These are phyloP conservation scores for Macroventuria anomochaeta DNA, from an alignment of 2,329 filamentous ascomycete genomes.

Conservation along the genomic window DNA sequence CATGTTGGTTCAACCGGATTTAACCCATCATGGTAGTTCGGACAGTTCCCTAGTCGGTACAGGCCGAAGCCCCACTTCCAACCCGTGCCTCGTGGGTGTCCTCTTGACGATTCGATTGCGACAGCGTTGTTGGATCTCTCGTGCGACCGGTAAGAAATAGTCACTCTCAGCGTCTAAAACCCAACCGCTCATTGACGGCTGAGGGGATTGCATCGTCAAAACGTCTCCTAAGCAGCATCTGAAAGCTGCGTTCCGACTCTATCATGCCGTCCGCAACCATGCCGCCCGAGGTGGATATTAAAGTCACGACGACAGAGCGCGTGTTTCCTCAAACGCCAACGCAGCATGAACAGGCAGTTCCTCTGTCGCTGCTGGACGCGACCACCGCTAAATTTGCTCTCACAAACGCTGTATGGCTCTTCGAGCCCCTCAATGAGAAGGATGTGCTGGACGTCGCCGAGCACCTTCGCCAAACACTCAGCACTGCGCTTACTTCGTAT, in stretches of 20 bases:
- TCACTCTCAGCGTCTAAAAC: too few relatives aligned
- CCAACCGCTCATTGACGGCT: background rate
- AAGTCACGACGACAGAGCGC: background rate
- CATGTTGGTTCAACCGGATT: background rate
- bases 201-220: background rate
- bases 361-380: constrained; percentile 18
- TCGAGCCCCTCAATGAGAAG: background rate
- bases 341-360: background rate
- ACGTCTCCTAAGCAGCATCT: constrained; percentile 3
- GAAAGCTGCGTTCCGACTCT: constrained; percentile 5
- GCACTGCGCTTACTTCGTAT: constrained; percentile 7
- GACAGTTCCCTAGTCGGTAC: background rate
- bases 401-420: constrained; percentile 15
- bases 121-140: background rate
- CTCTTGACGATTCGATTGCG: constrained; percentile 4
- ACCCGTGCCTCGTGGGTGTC: background rate
- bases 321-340: constrained; percentile 5
- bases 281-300: background rate
- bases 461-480: constrained; percentile 10
- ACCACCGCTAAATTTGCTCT: constrained; percentile 16
- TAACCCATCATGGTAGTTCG: constrained; percentile 1
- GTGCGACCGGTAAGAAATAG: too few relatives aligned
- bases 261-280: background rate
- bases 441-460: background rate
- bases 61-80: constrained; percentile 5